These are phyloP conservation scores for Knoxia roxburghii DNA, from an alignment of 257 asterid species.

Conservation along the genomic window DNA sequence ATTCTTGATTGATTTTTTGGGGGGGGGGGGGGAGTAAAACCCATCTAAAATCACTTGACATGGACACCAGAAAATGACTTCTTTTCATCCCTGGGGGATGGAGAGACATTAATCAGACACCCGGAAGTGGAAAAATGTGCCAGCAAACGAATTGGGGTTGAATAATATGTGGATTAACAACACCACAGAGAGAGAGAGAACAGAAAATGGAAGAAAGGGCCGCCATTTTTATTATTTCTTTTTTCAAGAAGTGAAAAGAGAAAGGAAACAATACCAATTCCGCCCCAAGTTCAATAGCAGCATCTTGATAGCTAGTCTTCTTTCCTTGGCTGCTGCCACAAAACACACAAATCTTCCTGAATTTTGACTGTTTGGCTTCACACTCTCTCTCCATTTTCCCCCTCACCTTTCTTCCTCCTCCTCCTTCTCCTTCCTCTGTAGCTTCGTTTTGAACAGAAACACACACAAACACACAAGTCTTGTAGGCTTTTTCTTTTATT, in stretches of 20 bases:
- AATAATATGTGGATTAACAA: neutral
- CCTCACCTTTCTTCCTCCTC: neutral
- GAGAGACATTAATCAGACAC: neutral
- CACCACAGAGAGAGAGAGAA: neutral
- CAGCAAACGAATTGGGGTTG: neutral
- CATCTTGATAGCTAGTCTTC: constrained; percentile 79
- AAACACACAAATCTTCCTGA: constrained; percentile 85
- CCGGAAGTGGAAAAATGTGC: constrained; percentile 4
- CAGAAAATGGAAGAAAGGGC: neutral
- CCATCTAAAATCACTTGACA: constrained; percentile 3
- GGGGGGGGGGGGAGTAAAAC: too few species aligned
- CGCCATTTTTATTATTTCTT: too few species aligned
- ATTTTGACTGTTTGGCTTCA: constrained; percentile 53
- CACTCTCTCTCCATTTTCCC: constrained; percentile 52
- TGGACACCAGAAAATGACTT: neutral
- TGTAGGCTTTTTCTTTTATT: neutral
- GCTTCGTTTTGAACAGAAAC: constrained; percentile 6
- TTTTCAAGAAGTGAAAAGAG: neutral
- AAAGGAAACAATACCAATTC: constrained; percentile 41
- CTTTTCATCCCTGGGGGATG: neutral
- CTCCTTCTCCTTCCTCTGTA: constrained; percentile 1
- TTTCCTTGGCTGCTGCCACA: constrained; percentile 96
- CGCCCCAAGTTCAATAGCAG: constrained; percentile 77
- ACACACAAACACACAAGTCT: too few species aligned
- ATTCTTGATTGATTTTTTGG: constrained; percentile 6